Evolutionary conservation across 192 early-diverging fungal genomes (phyloP).

Genomic region (Backusella macrospora): DNA sequence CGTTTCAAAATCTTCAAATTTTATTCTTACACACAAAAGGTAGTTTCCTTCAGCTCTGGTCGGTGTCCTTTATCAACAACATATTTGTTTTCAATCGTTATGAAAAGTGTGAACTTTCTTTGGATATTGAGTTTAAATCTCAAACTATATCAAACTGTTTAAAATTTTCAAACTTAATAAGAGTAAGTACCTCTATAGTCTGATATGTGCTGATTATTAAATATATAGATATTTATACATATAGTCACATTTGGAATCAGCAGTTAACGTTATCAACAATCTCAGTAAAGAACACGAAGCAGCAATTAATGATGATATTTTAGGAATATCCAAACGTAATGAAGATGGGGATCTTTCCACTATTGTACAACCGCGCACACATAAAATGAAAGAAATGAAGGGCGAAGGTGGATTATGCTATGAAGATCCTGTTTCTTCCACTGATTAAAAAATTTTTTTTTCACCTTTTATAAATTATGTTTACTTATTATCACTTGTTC

Average conservation of each 20-base stretch:
- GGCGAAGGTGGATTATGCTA: background rate
- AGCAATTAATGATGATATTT: conserved; percentile 8
- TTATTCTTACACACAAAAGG: background rate
- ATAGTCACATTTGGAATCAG: conserved; percentile 5
- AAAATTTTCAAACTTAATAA: background rate
- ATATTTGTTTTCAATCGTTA: background rate
- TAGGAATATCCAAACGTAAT: background rate
- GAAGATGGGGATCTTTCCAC: conserved; percentile 1
- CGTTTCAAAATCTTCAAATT: background rate
- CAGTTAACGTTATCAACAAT: background rate
- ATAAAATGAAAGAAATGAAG: conserved; percentile 5
- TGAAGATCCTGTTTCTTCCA: conserved; percentile 10
- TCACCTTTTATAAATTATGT: background rate
- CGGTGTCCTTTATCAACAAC: background rate
- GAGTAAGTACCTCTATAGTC: background rate
- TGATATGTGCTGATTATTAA: background rate
- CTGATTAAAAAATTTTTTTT: background rate
- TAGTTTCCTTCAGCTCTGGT: background rate
- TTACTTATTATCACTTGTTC: background rate
- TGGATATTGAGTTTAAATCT: background rate
- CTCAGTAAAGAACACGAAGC: background rate
- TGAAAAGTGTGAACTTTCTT: background rate
- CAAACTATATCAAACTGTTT: background rate
- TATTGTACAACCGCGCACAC: background rate
- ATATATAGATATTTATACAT: background rate